Percentiles rank a stretch among this genome's conserved stretches.
phyloP scores from a whole-genome alignment of 2,329 filamentous ascomycete species.

The Pestalotiopsis sp. region DNA sequence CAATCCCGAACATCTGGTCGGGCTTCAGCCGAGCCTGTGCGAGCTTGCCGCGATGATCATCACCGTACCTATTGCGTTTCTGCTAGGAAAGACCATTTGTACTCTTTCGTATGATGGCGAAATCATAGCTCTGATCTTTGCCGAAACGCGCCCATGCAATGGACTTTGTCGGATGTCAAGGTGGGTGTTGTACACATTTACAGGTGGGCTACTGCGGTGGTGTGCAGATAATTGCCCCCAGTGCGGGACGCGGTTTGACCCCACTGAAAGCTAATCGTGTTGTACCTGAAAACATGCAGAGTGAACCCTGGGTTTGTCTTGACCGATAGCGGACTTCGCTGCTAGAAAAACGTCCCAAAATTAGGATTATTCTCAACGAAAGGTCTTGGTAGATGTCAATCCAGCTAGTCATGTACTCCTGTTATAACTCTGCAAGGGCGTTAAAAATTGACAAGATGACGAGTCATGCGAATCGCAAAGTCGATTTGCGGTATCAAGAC shows the following conservation, averaged over 20 bases:
- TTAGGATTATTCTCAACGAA: neutral
- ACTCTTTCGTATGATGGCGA: too few relatives aligned
- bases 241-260: neutral
- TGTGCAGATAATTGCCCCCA: neutral
- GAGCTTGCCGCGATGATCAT: too few relatives aligned
- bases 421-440: neutral
- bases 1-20: too few relatives aligned
- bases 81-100: too few relatives aligned
- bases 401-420: neutral
- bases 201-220: neutral
- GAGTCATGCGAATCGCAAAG: neutral
- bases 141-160: too few relatives aligned
- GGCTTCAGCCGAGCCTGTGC: too few relatives aligned
- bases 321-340: neutral
- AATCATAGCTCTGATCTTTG: too few relatives aligned
- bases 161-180: conserved; percentile 45
- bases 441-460: neutral
- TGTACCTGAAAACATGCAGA: neutral
- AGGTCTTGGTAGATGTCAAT: neutral
- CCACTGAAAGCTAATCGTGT: neutral
- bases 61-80: too few relatives aligned
- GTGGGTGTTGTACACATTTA: neutral
- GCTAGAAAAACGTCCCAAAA: neutral
- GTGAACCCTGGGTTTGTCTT: neutral
- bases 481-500: neutral